Evolutionary conservation across 352 stramenopile genomes (phyloP), one percentile per base, ranked within the genome.

Genomic region (Thalassiosira exigua): DNA sequence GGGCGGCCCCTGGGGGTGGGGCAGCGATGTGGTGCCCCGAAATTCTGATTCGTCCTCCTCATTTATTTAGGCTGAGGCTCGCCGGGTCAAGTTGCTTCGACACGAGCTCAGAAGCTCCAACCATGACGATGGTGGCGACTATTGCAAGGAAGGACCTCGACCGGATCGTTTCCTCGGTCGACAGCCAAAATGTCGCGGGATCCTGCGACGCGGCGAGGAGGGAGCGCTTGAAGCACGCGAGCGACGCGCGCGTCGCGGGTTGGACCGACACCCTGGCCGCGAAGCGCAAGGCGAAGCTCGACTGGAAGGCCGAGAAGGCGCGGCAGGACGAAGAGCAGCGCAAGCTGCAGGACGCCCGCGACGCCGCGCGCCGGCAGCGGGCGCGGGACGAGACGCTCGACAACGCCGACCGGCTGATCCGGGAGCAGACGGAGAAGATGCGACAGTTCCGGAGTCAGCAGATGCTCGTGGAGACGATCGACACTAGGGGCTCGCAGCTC

Each of bases 271-370:
- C 77, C 2, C 44, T 82, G 9, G 58, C 58, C 4, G 65, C 71
- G 0, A 79, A 77, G 32, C 33, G 71, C 7, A 81, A 79, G 53
- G 65, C 71, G 21, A 85, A 72, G 54, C 30, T 85, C 22, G 65
- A 79, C 32, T 85, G 77, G 77, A 85, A 85, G 56, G 62, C 69
- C 5, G 76, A 84, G 30, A 84, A 77, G 30, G 48, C 57, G 9
- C 57, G 59, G 64, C 72, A 65, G 53, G 77, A 82, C 22, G 77
- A 85, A 57, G 65, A 81, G 22, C 62, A 62, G 26, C 46, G 73
- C 4, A 72, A 57, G 48, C 12, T 60, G 27, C 66, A 76, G 36
- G 77, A 85, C 41, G 46, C 60, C 12, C 53, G 82, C 48, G 71
- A 82, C 65, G 71, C 77, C 36, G 41, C 32, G n/a, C 29, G 67